Evolutionary conservation across 176 grass and related monocot genomes (phyloP).

Genomic region (Carex parvula): DNA sequence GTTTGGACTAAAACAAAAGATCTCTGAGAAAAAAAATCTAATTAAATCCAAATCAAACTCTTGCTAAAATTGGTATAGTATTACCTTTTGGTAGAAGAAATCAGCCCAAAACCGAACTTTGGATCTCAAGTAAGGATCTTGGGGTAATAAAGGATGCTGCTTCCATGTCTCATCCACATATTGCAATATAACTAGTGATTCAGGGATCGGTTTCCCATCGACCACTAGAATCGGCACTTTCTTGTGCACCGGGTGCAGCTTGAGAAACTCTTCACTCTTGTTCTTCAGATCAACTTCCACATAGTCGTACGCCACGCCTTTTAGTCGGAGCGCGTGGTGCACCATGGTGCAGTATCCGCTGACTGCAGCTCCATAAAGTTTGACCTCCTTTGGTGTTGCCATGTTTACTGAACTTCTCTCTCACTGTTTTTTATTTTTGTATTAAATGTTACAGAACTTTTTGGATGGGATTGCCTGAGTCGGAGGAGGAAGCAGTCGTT

Average conservation of each 20-base stretch:
- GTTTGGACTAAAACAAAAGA: neutral
- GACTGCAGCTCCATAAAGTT: neutral
- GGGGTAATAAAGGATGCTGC: slow-evolving; percentile 18
- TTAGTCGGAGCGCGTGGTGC: slow-evolving; percentile 28
- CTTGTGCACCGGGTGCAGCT: slow-evolving; percentile 37
- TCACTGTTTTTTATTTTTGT: neutral
- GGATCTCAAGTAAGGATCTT: slow-evolving; percentile 28
- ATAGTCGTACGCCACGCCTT: slow-evolving; percentile 31
- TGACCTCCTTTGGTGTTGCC: slow-evolving; percentile 28
- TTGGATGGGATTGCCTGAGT: too few relatives aligned
- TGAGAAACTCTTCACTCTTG: slow-evolving; percentile 41
- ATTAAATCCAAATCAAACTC: neutral
- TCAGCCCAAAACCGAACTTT: slow-evolving; percentile 36
- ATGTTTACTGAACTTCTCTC: neutral
- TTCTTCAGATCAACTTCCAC: slow-evolving; percentile 34
- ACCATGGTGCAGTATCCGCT: slow-evolving; percentile 23
- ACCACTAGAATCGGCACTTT: slow-evolving; percentile 43
- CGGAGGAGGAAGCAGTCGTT: too few relatives aligned
- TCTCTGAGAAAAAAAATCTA: neutral
- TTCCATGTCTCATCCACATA: slow-evolving; percentile 36
- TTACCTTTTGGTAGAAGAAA: slow-evolving; percentile 37
- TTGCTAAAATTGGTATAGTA: neutral
- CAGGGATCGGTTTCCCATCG: slow-evolving; percentile 27
- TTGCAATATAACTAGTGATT: slow-evolving; percentile 32
- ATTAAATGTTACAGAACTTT: neutral